Base-by-base conservation (phyloP, 305 asterid genomes). In the Withania somnifera region DNA sequence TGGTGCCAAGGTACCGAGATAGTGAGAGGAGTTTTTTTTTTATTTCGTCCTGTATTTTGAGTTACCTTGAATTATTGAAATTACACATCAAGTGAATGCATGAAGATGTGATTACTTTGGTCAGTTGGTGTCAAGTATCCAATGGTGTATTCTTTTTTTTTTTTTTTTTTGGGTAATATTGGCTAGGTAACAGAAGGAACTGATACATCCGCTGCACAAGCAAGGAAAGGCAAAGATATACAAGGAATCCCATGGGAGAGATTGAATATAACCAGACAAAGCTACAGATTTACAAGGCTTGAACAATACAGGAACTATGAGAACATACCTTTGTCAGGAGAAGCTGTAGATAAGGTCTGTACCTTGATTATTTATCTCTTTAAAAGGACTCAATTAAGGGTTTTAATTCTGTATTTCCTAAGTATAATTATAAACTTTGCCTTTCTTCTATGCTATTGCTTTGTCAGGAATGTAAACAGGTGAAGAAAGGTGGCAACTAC, bases 241-340 rank as follows among this genome's bases (percentile, higher is more conserved):
- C 97, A 93, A 84, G 97, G 97, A 15, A 93, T 93, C 83, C 95
- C 97, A 15, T 93, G 98, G 98, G 87, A 90, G 22, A 86, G 91
- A 63, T 85, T 93, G 80, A 90, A 90, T 88, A 91, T 92, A 80
- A 87, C 90, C 53, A 90, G 95, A 82, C 88, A 87, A 52, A 89
- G 88, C 86, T 92, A 92, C 77, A 87, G 98, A 75, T 82, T 77
- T 76, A 90, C 95, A 19, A 91, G 98, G 88, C 91, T 92, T 19
- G 89, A 88, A 66, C 97, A 91, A 85, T 93, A 93, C 82, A 90
- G 87, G 82, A 93, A 93, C 83, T 92, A 89, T 71, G 95, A 89
- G 82, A 90, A 90, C 71, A 75, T 92, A n/a, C 92, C 95, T 82
- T 79, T 84, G 53, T 89, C 92, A 47, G 95, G 93, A 51, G 93